Base-by-base conservation (phyloP, 2,329 filamentous ascomycete species). In the Tolypocladium guangdongense region DNA sequence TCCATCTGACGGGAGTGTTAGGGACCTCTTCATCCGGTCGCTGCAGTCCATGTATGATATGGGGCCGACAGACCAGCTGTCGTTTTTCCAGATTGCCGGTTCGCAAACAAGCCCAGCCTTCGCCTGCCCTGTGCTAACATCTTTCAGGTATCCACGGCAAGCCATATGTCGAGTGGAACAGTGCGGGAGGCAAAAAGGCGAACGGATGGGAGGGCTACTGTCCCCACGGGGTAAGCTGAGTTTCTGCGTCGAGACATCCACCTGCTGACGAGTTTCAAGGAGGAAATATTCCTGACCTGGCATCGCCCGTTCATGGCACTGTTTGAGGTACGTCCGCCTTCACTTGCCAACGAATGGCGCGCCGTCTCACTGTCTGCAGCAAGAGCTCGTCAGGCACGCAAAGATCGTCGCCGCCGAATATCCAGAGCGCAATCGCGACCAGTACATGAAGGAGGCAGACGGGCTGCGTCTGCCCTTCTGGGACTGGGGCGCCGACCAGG, bases 301-400 rank as follows among this genome's bases (percentile, higher is more conserved):
- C 80, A 84, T 62, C 75, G 79, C 7, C 74, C 78, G 4, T 82
- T 78, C 55, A 60, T 81, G 43, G 67, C 74, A 8, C 68, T 82
- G 7, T 81, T 71, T 53, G 80, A 83, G 70, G 77, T 78, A 64
- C 12, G 64, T 55, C 27, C 18, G 36, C n/a, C 36, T 10, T n/a
- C 8, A 2, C 33, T 14, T 35, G 6, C 12, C 33, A 7, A 20
- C 35, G n/a, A 32, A 33, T 24, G 5, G 20, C 11, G 7, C 20
- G 14, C 14, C 33, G 11, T 39, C 60, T 64, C 20, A 55, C 53
- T 27, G 16, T 24, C 18, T 30, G n/a, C 54, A 80, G 78, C 80
- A 83, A 76, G 61, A 69, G 16, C 67, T 83, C 6, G 74, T 76
- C 30, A 59, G 64, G 2, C 68, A 77, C 41, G 74, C 75, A 41